Base-by-base conservation (phyloP, 768 basidiomycete species). In the Scleroderma citrinum region DNA sequence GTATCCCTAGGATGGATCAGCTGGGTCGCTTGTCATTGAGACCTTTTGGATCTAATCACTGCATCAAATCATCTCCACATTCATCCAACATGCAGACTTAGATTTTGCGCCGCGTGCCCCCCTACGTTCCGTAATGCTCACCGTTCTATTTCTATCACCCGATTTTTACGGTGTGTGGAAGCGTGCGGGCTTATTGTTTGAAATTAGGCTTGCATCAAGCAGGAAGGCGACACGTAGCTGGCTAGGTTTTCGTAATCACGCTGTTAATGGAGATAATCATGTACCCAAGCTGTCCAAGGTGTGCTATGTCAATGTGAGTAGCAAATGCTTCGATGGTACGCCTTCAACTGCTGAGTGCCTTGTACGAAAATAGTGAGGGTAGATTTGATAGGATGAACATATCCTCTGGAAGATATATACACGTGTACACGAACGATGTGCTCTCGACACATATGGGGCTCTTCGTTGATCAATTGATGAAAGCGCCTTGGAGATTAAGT, bases 1-100 rank as follows among this genome's bases (percentile, higher is more conserved):
- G 44, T 59, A 43, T 56, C 43, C 49, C 55, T 56, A 60, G 48
- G 60, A 56, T 54, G 48, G 58, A 58, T 58, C n/a, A 55, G 44
- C 30, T 56, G 50, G 56, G 41, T 47, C 32, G 37, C 38, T 21
- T 39, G 20, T 21, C 38, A 20, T 21, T 11, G 6, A 12, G 6
- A 29, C 26, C 8, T 29, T 8, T 8, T 8, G 8, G 26, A 29
- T 8, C 26, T 29, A 5, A 29, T 29, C 26, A 8, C 26, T 29
- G 26, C 26, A 29, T 29, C 5, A 29, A 29, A 29, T 8, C 26
- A 8, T 29, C 4, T 29, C 8, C 8, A 30, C 43, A 1, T 19
- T n/a, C 7, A 10, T 26, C 24, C 19, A n/a, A 21, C 31, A 14
- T 6, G 30, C 38, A 32, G 29, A 44, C 31, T 20, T 7, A 21